Percentiles rank a stretch among this genome's conserved stretches.
Evolutionary conservation across 1,284 basidiomycete genomes (phyloP).

Genomic region (Cystobasidium slooffiae): DNA sequence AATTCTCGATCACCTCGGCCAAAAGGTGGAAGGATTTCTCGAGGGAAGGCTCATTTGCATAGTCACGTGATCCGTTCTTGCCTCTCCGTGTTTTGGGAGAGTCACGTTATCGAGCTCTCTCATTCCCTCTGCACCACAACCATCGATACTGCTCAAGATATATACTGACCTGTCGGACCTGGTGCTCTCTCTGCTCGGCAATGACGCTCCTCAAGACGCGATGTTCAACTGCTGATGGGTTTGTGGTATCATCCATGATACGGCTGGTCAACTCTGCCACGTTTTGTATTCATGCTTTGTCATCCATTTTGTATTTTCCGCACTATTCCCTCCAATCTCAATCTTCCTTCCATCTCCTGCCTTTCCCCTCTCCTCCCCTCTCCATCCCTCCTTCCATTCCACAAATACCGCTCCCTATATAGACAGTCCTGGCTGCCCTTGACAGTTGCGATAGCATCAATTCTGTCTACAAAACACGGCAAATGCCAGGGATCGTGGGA

Average conservation of each 20-base stretch:
- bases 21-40: constrained; percentile 43
- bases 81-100: neutral
- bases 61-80: constrained; percentile 7
- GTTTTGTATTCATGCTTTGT: too few relatives aligned
- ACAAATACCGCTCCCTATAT: constrained; percentile 40
- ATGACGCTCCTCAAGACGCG: too few relatives aligned
- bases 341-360: neutral
- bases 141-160: neutral
- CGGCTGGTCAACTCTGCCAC: too few relatives aligned
- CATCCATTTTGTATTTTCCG: neutral
- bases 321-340: neutral
- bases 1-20: constrained; percentile 23
- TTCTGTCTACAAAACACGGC: constrained; percentile 3
- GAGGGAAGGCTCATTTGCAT: constrained; percentile 13
- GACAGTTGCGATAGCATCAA: neutral
- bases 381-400: neutral
- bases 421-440: constrained; percentile 41
- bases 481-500: constrained; percentile 41
- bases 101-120: neutral
- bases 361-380: neutral
- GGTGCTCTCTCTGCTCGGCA: too few relatives aligned
- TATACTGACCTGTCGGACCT: too few relatives aligned
- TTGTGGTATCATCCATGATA: too few relatives aligned
- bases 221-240: too few relatives aligned
- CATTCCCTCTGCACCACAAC: neutral